A percentile compares a stretch with the other conserved stretches of the same genome.
These are phyloP conservation scores for Phytopythium cucurbitacearum DNA, from an alignment of 352 stramenopile species.

Conservation along the genomic window DNA sequence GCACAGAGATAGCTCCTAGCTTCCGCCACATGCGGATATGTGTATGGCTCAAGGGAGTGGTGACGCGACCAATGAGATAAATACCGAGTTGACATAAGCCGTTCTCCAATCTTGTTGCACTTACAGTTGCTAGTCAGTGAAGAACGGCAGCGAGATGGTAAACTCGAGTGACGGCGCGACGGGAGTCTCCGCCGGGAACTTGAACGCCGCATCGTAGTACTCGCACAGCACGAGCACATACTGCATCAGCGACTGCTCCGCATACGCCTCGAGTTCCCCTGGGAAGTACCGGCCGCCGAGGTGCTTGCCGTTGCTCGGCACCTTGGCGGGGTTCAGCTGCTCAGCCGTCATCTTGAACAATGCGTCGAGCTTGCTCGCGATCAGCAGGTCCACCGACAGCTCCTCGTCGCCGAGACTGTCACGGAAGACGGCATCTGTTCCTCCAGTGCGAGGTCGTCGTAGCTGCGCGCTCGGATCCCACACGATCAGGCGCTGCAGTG, in stretches of 20 bases:
- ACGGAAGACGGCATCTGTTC: conserved; percentile 57
- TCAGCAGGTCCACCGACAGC: conserved; percentile 75
- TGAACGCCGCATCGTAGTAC: conserved; percentile 76
- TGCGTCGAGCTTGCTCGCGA: conserved; percentile 79
- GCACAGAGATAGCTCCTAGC: conserved; percentile 40
- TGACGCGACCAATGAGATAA: too few species aligned
- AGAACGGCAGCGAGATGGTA: conserved; percentile 68
- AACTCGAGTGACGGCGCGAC: conserved; percentile 74
- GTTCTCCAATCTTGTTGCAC: background rate
- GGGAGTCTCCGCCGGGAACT: conserved; percentile 38
- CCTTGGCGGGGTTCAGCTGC: conserved; percentile 41
- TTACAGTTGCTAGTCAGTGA: conserved; percentile 37
- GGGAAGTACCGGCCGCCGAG: conserved; percentile 43
- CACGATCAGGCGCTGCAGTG: conserved; percentile 48
- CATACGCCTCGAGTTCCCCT: conserved; percentile 63
- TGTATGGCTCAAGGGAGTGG: background rate
- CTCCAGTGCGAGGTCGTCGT: conserved; percentile 27
- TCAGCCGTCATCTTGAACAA: conserved; percentile 86
- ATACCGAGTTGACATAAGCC: too few species aligned
- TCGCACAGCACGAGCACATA: conserved; percentile 78
- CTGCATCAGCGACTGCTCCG: conserved; percentile 61
- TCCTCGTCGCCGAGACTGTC: conserved; percentile 76
- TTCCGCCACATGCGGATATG: background rate
- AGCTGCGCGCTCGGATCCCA: conserved; percentile 64
- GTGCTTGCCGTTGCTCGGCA: conserved; percentile 1